Conservation (phyloP, 148 eudicot genomes). For the Rhododendron williamsianum region DNA sequence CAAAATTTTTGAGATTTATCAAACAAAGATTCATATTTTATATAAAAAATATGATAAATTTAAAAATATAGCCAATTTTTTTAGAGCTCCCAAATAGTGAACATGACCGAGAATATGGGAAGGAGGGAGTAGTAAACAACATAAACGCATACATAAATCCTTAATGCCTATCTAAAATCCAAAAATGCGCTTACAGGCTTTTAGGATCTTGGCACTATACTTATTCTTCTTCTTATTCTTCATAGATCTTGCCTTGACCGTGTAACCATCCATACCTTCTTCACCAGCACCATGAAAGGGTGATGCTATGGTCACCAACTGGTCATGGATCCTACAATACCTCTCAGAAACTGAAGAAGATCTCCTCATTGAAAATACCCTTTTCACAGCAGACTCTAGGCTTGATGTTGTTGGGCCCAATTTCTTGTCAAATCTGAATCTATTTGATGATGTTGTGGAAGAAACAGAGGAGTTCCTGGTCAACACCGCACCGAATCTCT, state of each 20-base stretch:
- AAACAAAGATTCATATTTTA: too few relatives aligned
- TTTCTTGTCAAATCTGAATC: constrained; percentile 18
- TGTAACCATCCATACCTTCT: neutral
- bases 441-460: constrained; percentile 10
- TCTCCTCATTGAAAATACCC: constrained; percentile 40
- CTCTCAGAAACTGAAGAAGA: constrained; percentile 44
- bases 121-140: neutral
- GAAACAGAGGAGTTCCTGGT: constrained; percentile 26
- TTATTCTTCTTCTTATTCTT: constrained; percentile 20
- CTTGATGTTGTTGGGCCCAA: constrained; percentile 4
- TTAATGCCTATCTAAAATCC: constrained; percentile 13
- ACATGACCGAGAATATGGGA: too few relatives aligned
- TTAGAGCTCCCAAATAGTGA: too few relatives aligned
- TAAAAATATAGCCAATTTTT: too few relatives aligned
- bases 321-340: constrained; percentile 42
- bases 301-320: constrained; percentile 17
- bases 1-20: too few relatives aligned
- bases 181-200: constrained; percentile 42
- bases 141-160: neutral
- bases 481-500: constrained; percentile 9
- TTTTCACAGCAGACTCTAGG: constrained; percentile 28
- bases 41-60: too few relatives aligned
- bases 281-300: constrained; percentile 17
- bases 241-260: constrained; percentile 10
- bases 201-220: constrained; percentile 21